A percentile compares a stretch with the other conserved stretches of the same genome.
Conservation (phyloP, 2,329 filamentous ascomycete species). For the Exserohilum turcica region DNA sequence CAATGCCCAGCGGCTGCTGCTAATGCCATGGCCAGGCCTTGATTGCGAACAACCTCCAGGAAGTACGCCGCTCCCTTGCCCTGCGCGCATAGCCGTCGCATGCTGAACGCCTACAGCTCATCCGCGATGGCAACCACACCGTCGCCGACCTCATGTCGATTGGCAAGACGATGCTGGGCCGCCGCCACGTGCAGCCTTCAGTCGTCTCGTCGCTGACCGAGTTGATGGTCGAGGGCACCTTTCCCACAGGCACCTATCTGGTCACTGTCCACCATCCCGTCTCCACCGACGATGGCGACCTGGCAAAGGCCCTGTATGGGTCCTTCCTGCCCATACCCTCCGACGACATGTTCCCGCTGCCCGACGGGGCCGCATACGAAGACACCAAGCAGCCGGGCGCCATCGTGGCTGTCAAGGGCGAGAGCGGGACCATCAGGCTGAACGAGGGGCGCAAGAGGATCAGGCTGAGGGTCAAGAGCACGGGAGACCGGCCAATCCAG, state of each 20-base stretch:
- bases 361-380: constrained; percentile 68
- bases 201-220: constrained; percentile 79
- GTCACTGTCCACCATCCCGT: constrained; percentile 94
- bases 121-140: constrained; percentile 91
- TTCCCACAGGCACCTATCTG: constrained; percentile 86
- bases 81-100: constrained; percentile 8
- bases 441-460: constrained; percentile 78
- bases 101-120: constrained; percentile 62
- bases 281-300: constrained; percentile 80
- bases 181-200: constrained; percentile 85
- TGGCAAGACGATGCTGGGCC: constrained; percentile 88
- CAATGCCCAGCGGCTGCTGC: neutral
- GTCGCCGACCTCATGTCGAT: constrained; percentile 93
- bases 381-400: constrained; percentile 76
- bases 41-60: constrained; percentile 88
- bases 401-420: constrained; percentile 71
- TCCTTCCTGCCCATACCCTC: constrained; percentile 84
- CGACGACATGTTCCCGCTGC: constrained; percentile 68
- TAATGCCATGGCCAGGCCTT: constrained; percentile 63
- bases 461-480: constrained; percentile 77
- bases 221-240: constrained; percentile 93
- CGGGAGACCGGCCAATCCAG: constrained; percentile 88
- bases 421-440: constrained; percentile 67
- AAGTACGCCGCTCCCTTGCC: constrained; percentile 56
- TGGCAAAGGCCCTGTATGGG: constrained; percentile 86